Conservation (phyloP, 768 basidiomycete genomes). For the Mycena pura region DNA sequence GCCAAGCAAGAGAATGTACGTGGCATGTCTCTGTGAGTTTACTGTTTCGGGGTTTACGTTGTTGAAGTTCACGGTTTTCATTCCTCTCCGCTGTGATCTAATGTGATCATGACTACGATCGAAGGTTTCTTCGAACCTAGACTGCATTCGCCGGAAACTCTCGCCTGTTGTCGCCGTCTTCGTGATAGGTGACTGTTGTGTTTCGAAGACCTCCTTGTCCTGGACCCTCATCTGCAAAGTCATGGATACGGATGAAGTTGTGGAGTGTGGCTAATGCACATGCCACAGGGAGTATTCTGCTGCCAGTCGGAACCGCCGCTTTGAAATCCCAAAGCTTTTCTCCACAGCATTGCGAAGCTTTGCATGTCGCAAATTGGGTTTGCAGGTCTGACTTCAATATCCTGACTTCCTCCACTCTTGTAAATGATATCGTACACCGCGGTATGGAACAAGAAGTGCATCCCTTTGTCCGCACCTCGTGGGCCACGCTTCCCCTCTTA, state of each 20-base stretch:
- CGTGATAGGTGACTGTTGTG: neutral
- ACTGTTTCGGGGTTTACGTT: too few species aligned
- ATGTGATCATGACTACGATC: too few species aligned
- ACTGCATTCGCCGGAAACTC: neutral
- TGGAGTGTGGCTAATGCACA: neutral
- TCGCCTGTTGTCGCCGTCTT: neutral
- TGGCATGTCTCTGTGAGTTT: too few species aligned
- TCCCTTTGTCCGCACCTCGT: too few species aligned
- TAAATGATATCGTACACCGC: too few species aligned
- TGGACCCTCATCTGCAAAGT: neutral
- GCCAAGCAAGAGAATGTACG: too few species aligned
- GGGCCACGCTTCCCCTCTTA: too few species aligned
- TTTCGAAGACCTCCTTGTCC: neutral
- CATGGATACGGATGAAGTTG: neutral
- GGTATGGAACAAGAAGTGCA: too few species aligned
- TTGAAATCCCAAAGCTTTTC: neutral
- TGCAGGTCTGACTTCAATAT: neutral
- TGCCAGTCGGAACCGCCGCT: neutral
- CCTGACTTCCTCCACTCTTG: too few species aligned
- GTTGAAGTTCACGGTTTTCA: too few species aligned
- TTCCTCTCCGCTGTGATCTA: too few species aligned
- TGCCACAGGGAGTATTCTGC: neutral
- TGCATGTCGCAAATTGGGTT: neutral
- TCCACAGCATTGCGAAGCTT: neutral
- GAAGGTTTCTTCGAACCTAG: too few species aligned